These are phyloP conservation scores for Aspergillus leporis DNA, from an alignment of 495 filamentous ascomycete species.

Conservation along the genomic window DNA sequence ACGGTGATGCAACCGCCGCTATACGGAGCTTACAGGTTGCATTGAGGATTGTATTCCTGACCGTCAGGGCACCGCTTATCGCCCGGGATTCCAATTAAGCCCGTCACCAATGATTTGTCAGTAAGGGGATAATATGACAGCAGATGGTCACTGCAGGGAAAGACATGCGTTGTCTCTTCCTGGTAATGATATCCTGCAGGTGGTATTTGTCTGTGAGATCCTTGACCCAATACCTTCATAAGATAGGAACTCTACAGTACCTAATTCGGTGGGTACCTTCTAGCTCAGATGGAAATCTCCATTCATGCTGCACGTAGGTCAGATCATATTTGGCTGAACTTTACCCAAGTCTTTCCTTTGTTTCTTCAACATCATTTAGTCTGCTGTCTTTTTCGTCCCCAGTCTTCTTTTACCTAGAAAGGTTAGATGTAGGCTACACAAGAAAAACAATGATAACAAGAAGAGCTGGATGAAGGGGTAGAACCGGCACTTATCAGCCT, in stretches of 20 bases:
- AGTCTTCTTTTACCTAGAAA: neutral
- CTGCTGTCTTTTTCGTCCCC: neutral
- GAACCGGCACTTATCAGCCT: neutral
- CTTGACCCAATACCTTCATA: neutral
- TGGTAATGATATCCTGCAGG: conserved; percentile 1
- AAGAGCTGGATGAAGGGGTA: neutral
- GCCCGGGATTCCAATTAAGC: neutral
- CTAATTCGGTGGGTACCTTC: conserved; percentile 4
- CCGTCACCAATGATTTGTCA: neutral
- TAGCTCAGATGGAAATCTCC: conserved; percentile 2
- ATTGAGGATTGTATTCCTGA: conserved; percentile 1
- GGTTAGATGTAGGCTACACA: neutral
- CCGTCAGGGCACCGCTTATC: neutral
- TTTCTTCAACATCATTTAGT: conserved; percentile 2
- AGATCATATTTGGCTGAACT: neutral
- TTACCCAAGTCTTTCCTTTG: neutral
- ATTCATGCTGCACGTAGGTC: conserved; percentile 4
- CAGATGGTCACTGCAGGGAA: neutral
- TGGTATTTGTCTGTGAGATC: neutral
- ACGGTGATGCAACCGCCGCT: conserved; percentile 2
- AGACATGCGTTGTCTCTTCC: neutral
- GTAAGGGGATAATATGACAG: neutral
- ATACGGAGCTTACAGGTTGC: neutral
- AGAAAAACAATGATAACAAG: neutral
- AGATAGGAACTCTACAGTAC: neutral